Conservation (phyloP, 106 monocot genomes). For the Phalaenopsis equestris region DNA sequence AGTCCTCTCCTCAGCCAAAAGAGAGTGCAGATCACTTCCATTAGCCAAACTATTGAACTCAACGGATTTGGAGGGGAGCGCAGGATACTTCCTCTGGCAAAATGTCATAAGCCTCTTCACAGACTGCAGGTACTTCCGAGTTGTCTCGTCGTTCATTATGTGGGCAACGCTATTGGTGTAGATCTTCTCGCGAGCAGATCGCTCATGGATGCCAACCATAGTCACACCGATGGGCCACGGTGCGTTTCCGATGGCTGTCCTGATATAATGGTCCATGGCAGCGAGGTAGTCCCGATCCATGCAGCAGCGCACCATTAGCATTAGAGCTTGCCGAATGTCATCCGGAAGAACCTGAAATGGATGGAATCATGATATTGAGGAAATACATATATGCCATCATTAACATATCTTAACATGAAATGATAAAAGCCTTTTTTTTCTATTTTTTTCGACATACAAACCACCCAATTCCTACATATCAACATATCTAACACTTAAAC, state of each 20-base stretch:
- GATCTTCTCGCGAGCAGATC: slow-evolving; percentile 96
- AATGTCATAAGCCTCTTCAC: slow-evolving; percentile 95
- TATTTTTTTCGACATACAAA: too few species aligned
- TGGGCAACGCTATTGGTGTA: slow-evolving; percentile 97
- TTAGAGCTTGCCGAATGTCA: slow-evolving; percentile 76
- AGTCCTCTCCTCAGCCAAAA: slow-evolving; percentile 45
- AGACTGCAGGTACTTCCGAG: slow-evolving; percentile 89
- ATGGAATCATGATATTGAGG: too few species aligned
- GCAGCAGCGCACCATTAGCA: slow-evolving; percentile 80
- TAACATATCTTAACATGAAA: too few species aligned
- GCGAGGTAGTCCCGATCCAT: slow-evolving; percentile 92
- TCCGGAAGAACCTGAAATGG: slow-evolving; percentile 68
- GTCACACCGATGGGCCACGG: slow-evolving; percentile 99
- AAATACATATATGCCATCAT: too few species aligned
- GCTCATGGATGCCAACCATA: slow-evolving; percentile 99
- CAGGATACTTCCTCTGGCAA: slow-evolving; percentile 77
- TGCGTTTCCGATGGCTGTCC: slow-evolving; percentile 88
- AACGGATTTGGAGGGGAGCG: slow-evolving; percentile 79
- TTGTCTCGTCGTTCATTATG: slow-evolving; percentile 98
- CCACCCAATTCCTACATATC: too few species aligned
- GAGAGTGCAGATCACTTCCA: slow-evolving; percentile 77
- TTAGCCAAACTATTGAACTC: slow-evolving; percentile 99
- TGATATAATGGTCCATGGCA: slow-evolving; percentile 98
- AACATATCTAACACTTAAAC: too few species aligned
- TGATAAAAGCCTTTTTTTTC: too few species aligned